Base-by-base conservation (phyloP, 1,284 basidiomycete genomes). In the Malassezia sympodialis region DNA sequence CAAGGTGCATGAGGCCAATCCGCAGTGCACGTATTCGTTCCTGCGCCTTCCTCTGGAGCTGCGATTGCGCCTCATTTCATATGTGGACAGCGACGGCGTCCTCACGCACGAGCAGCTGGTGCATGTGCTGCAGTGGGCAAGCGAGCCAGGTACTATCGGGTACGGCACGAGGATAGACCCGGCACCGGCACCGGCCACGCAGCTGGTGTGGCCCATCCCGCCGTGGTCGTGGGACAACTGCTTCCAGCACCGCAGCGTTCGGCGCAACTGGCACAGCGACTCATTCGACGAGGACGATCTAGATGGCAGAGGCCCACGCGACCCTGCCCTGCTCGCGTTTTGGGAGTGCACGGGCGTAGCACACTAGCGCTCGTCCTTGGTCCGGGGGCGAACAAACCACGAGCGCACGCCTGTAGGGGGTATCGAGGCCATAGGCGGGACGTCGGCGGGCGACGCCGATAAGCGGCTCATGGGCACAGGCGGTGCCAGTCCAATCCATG, bases 401-500 rank as follows among this genome's bases (percentile, higher is more conserved):
- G 54, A 30, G 14, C 55, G 55, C 10, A 57, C 8, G 24, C 49
- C 50, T 7, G 30, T 43, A 17, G 48, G 42, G 21, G 49, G 55
- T 35, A 48, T 48, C 17, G 43, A 39, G 27, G 39, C 15, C 15
- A 57, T 19, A 15, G 55, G 42, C 19, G 55, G 55, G 8, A 57
- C 55, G 32, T 57, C 50, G 7, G 55, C 55, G 10, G 55, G 55
- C 19, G 55, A 57, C 15, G 55, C 43, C 19, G 55, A 57, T 6
- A 19, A 52, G 24, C 26, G 55, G 39, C 47, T 52, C 42, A 27
- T 41, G n/a, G 42, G 45, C 10, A 57, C 24, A 2, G 55, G 55
- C 30, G 55, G 55, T 28, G 55, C 55, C 3, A 57, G 28, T 1
- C 69, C 69, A 7, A 72, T 51, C 23, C 60, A 61, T 4, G 72